Base-by-base conservation (phyloP, 2,329 filamentous ascomycete species). In the Periconia macrospinosa region DNA sequence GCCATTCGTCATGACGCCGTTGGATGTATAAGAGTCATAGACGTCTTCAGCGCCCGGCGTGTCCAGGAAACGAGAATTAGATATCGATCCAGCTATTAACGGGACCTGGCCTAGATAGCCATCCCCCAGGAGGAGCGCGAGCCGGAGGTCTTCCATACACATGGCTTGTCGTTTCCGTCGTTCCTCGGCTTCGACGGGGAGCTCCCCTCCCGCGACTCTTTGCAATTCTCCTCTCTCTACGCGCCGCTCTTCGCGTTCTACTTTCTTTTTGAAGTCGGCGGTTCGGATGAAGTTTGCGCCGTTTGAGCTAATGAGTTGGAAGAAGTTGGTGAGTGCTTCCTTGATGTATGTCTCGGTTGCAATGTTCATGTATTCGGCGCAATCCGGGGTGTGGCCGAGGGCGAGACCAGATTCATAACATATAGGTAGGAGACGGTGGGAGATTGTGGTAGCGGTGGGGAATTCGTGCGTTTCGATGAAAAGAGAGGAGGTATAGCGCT, bases 111-210 rank as follows among this genome's bases (percentile, higher is more conserved):
- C 86, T 58, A 96, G 81, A 54, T 90, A 87, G 23, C 83, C 85
- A 50, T 94, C 90, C 13, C 88, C 86, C 59, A 96, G 82, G 54
- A 89, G 85, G 15, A 96, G 73, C 0, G 90, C 86, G 2, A 96
- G 78, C 37, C 89, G 83, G 45, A 97, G 74, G 70, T 97, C 93
- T 17, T 87, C 85, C 76, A 93, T 88, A 14, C 86, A 86, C 1
- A 97, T 75, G 1, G 90, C 85, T 6, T 86, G 83, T 40, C 91
- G 81, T 62, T 88, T 85, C 51, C 84, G 84, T 15, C 89, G 87
- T 49, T 88, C 87, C 68, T 89, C 91, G 2, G 89, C 85, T 73
- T 97, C 92, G 35, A 92, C 78, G 0, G 92, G 93, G 6, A 97
- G 76, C 27, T 96, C 75, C 1, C 92, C 92, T 45, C 84, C 87